These are phyloP conservation scores for Lactarius psammicola DNA, from an alignment of 768 basidiomycete species.

Conservation along the genomic window DNA sequence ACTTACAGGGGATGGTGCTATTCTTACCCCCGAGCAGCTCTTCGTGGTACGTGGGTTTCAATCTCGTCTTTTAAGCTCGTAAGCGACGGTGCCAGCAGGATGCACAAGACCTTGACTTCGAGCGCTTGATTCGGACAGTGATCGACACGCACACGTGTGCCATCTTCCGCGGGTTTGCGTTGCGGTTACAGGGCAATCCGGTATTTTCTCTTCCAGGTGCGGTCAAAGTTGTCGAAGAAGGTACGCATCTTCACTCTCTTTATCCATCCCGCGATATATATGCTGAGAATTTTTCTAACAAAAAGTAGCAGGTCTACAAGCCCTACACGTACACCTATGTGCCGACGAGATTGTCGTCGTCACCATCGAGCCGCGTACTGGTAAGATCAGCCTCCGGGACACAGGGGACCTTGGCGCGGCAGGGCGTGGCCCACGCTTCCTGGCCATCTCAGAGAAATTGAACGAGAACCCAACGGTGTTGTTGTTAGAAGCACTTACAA, in stretches of 20 bases:
- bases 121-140: slow-evolving; percentile 59
- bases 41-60: slow-evolving; percentile 51
- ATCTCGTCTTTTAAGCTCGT: not conserved
- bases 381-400: slow-evolving; percentile 74
- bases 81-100: slow-evolving; percentile 42
- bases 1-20: slow-evolving; percentile 49
- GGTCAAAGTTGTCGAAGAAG: slow-evolving; percentile 53
- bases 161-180: slow-evolving; percentile 57
- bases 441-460: slow-evolving; percentile 53
- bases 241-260: slow-evolving; percentile 38
- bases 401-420: slow-evolving; percentile 78
- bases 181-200: slow-evolving; percentile 51
- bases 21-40: slow-evolving; percentile 44
- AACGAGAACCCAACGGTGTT: slow-evolving; percentile 69
- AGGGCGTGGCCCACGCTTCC: slow-evolving; percentile 66
- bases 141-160: slow-evolving; percentile 64
- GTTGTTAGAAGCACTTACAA: slow-evolving; percentile 52
- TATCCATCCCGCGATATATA: not conserved
- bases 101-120: slow-evolving; percentile 69
- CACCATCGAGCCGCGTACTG: slow-evolving; percentile 77
- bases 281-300: not conserved
- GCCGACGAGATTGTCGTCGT: slow-evolving; percentile 75
- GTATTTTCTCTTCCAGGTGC: slow-evolving; percentile 65
- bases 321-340: slow-evolving; percentile 68
- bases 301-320: slow-evolving; percentile 49